Conservation (phyloP, 352 stramenopile genomes). For the Globisporangium perplexum region DNA sequence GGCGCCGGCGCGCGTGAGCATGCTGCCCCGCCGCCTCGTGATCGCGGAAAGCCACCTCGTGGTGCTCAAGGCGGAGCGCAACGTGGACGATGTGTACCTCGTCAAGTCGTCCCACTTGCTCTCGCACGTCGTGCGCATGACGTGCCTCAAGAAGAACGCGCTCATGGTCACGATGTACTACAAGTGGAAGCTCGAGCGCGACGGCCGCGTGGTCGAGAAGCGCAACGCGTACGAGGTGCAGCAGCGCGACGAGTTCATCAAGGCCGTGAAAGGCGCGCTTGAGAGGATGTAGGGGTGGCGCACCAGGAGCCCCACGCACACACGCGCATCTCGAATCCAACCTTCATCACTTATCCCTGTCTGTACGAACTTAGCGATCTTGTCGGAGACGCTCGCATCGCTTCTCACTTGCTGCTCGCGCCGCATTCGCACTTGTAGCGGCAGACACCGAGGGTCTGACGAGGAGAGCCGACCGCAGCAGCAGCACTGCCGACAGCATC, state of each 20-base stretch:
- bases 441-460: no score
- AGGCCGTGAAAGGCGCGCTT: slow-evolving; percentile 74
- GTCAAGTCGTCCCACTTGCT: slow-evolving; percentile 78
- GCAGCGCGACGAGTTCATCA: slow-evolving; percentile 85
- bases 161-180: slow-evolving; percentile 87
- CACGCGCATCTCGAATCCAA: no score
- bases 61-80: slow-evolving; percentile 71
- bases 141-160: slow-evolving; percentile 85
- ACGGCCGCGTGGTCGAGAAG: slow-evolving; percentile 40
- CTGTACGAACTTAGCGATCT: no score
- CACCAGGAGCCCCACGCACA: no score
- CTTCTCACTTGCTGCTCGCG: no score
- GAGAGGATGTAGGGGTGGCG: slow-evolving; percentile 56
- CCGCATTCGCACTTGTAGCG: no score
- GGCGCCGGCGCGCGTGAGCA: slow-evolving; percentile 18
- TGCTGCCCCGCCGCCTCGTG: slow-evolving; percentile 56
- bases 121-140: slow-evolving; percentile 75
- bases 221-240: slow-evolving; percentile 83
- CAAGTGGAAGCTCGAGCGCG: slow-evolving; percentile 48
- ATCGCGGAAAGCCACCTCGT: slow-evolving; percentile 68
- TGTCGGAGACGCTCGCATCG: no score
- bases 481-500: no score
- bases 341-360: not conserved
- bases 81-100: slow-evolving; percentile 64
- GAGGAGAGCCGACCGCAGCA: not conserved